phyloP scores from a whole-genome alignment of 768 basidiomycete genomes.

The Boletus subcaerulescens region DNA sequence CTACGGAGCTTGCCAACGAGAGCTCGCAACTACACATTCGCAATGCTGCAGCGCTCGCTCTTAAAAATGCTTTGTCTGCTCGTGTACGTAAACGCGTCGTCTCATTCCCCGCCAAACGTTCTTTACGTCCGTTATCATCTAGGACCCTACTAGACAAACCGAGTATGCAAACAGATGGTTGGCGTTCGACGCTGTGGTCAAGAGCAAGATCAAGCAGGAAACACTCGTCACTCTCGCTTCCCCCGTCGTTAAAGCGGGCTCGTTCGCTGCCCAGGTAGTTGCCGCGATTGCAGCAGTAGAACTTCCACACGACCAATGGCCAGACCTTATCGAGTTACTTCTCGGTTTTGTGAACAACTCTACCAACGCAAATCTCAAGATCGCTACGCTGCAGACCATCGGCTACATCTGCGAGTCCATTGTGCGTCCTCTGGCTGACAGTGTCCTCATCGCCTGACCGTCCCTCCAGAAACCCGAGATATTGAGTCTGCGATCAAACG shows the following conservation, averaged over 20 bases:
- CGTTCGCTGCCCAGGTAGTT: constrained; percentile 90
- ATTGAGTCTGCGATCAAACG: constrained; percentile 84
- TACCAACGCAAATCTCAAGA: constrained; percentile 67
- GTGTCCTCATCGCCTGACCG: constrained; percentile 6
- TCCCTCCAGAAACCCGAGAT: constrained; percentile 83
- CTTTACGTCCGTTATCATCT: constrained; percentile 21
- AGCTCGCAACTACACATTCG: constrained; percentile 66
- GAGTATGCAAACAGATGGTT: constrained; percentile 83
- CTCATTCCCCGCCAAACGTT: constrained; percentile 8
- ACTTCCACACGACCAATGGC: constrained; percentile 85
- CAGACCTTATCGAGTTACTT: constrained; percentile 82
- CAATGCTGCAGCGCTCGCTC: constrained; percentile 93
- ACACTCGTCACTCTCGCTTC: constrained; percentile 82
- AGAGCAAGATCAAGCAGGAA: constrained; percentile 83
- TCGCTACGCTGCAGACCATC: constrained; percentile 90
- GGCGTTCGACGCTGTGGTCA: constrained; percentile 61
- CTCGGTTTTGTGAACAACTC: constrained; percentile 83
- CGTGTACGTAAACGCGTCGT: constrained; percentile 58
- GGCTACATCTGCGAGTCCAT: constrained; percentile 97
- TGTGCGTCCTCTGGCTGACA: constrained; percentile 51
- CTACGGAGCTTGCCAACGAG: constrained; percentile 80
- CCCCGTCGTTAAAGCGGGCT: constrained; percentile 65
- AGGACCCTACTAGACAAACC: constrained; percentile 75
- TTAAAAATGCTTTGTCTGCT: constrained; percentile 93
- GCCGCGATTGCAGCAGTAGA: constrained; percentile 94